Conservation (phyloP, 306 rosid genomes). For the Medicago ruthenica region DNA sequence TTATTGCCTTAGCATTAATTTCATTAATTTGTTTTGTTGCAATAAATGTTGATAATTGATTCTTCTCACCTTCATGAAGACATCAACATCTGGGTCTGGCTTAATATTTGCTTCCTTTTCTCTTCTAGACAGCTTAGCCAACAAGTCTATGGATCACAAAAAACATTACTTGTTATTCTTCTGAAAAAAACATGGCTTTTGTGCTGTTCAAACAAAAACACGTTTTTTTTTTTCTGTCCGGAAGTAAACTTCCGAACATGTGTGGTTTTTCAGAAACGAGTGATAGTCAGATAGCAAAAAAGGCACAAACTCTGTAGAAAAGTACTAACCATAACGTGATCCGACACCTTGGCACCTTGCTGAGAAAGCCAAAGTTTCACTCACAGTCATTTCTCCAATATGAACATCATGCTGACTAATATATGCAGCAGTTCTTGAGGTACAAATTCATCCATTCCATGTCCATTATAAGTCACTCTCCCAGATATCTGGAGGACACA, state of each 20-base stretch:
- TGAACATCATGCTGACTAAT: conserved; percentile 48
- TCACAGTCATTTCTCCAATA: conserved; percentile 52
- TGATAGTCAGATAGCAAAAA: neutral
- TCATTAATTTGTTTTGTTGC: neutral
- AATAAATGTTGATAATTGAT: neutral
- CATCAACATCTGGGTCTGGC: conserved; percentile 79
- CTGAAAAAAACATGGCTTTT: neutral
- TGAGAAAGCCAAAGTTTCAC: conserved; percentile 48
- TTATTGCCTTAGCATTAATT: neutral
- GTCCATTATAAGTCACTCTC: conserved; percentile 44
- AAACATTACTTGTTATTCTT: neutral
- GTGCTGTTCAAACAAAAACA: neutral
- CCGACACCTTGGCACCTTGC: conserved; percentile 56
- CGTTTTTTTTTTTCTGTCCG: neutral
- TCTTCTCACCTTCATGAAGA: conserved; percentile 70
- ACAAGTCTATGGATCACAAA: conserved; percentile 29
- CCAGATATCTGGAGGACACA: conserved; percentile 29
- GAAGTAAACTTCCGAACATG: neutral
- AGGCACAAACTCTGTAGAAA: neutral
- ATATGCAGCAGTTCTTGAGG: conserved; percentile 51
- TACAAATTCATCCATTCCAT: conserved; percentile 44
- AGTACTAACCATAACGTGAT: conserved; percentile 39
- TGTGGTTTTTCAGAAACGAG: neutral
- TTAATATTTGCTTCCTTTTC: conserved; percentile 71
- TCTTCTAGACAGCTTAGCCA: conserved; percentile 73